These are phyloP conservation scores for Spirogloea muscicola DNA, from an alignment of 139 green algal species.

Conservation along the genomic window DNA sequence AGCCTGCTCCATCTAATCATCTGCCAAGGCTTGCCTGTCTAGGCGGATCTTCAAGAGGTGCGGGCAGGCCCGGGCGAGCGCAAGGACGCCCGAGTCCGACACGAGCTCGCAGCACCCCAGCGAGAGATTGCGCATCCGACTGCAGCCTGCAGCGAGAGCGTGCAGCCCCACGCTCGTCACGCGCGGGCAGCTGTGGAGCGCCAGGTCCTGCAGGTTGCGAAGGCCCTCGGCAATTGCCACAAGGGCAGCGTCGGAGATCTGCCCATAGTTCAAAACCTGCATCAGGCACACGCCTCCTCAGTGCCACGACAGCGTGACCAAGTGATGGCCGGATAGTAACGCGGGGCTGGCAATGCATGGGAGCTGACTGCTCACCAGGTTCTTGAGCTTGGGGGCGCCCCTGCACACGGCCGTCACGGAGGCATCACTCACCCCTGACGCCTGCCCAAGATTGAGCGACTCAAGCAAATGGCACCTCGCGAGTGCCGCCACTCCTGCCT, in stretches of 20 bases:
- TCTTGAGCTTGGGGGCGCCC: neutral
- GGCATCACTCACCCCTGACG: neutral
- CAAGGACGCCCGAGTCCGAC: conserved; percentile 27
- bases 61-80: conserved; percentile 16
- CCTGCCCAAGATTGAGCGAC: conserved; percentile 24
- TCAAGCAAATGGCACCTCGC: conserved; percentile 3
- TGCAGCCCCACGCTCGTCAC: conserved; percentile 29
- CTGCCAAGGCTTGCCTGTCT: too few species aligned
- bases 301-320: too few species aligned
- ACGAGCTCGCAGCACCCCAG: conserved; percentile 33
- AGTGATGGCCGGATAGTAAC: too few species aligned
- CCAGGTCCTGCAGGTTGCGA: conserved; percentile 27
- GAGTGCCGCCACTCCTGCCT: conserved; percentile 11
- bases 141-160: conserved; percentile 8
- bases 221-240: conserved; percentile 2
- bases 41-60: conserved; percentile 38
- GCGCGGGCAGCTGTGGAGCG: conserved; percentile 26
- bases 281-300: too few species aligned
- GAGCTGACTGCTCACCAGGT: too few species aligned
- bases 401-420: neutral
- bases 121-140: conserved; percentile 8
- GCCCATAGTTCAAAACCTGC: conserved; percentile 44
- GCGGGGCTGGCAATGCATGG: too few species aligned
- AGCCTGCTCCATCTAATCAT: too few species aligned
- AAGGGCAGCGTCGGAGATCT: conserved; percentile 15